phyloP scores from a whole-genome alignment of 1,284 basidiomycete genomes.

The Trichosporon sp. region DNA sequence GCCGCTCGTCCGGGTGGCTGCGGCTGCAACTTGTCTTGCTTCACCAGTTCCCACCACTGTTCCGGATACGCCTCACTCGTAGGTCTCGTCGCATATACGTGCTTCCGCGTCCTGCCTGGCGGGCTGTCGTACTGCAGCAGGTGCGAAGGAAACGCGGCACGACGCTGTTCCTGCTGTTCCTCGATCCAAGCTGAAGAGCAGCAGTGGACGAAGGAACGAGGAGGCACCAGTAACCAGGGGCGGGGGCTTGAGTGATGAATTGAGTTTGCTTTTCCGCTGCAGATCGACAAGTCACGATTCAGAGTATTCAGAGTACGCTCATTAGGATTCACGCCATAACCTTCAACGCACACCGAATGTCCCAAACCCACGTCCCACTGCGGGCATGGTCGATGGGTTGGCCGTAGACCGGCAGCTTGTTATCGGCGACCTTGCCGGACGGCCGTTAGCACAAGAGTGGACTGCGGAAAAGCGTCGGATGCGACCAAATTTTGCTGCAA shows the following conservation, averaged over 20 bases:
- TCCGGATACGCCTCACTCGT: background rate
- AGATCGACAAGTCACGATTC: background rate
- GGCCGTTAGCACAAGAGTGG: background rate
- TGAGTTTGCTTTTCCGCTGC: background rate
- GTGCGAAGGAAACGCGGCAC: too few relatives aligned
- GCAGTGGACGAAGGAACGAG: background rate
- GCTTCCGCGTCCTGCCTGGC: background rate
- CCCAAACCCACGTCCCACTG: too few relatives aligned
- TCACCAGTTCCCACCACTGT: background rate
- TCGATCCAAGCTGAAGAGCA: background rate
- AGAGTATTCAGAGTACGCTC: background rate
- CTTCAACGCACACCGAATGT: too few relatives aligned
- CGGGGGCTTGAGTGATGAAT: background rate
- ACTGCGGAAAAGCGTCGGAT: background rate
- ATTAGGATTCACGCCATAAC: background rate
- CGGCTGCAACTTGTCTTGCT: background rate
- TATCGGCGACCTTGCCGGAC: background rate
- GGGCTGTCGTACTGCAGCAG: too few relatives aligned
- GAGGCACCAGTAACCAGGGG: constrained; percentile 1
- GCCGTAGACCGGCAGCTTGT: too few relatives aligned
- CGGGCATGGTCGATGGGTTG: too few relatives aligned
- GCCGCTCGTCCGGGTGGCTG: background rate
- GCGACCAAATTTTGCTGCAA: background rate
- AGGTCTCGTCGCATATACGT: background rate
- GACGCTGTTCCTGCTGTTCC: background rate